Percentiles rank a stretch among this genome's conserved stretches.
Evolutionary conservation across 139 green algal genomes (phyloP).

Genomic region (Raphidocelis subcapitata): DNA sequence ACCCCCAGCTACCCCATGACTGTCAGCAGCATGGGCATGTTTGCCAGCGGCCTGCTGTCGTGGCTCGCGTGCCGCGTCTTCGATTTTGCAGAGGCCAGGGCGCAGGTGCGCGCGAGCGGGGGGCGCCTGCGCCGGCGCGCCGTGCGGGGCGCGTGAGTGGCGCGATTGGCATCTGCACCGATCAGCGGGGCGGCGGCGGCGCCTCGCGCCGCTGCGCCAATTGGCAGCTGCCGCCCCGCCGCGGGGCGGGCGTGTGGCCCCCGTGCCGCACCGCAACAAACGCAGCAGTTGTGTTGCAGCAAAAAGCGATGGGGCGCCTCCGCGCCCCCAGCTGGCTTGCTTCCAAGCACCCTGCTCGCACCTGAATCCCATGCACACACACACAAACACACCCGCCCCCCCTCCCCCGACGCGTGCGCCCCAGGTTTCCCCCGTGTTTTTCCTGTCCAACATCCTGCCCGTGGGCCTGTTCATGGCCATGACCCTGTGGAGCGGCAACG

Average conservation of each 20-base stretch:
- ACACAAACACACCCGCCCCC: too few species aligned
- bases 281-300: too few species aligned
- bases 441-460: conserved; percentile 64
- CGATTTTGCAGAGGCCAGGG: conserved; percentile 45
- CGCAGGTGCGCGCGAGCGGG: conserved; percentile 55
- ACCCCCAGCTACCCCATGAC: conserved; percentile 25
- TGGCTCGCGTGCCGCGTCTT: conserved; percentile 60
- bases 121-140: conserved; percentile 57
- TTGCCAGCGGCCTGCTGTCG: conserved; percentile 43
- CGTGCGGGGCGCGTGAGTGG: conserved; percentile 58
- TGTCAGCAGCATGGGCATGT: conserved; percentile 68
- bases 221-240: too few species aligned
- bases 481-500: conserved; percentile 91
- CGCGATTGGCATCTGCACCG: conserved; percentile 14
- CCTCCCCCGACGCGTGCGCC: too few species aligned
- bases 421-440: neutral
- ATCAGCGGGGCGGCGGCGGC: too few species aligned
- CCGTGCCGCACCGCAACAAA: too few species aligned
- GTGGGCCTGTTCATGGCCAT: conserved; percentile 91
- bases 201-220: too few species aligned
- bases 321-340: too few species aligned
- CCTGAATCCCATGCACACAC: too few species aligned
- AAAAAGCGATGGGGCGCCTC: too few species aligned
- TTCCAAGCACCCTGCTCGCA: too few species aligned
- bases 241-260: too few species aligned